Evolutionary conservation across 192 early-diverging fungal species (phyloP).

Genomic region (Piromyces sp.): DNA sequence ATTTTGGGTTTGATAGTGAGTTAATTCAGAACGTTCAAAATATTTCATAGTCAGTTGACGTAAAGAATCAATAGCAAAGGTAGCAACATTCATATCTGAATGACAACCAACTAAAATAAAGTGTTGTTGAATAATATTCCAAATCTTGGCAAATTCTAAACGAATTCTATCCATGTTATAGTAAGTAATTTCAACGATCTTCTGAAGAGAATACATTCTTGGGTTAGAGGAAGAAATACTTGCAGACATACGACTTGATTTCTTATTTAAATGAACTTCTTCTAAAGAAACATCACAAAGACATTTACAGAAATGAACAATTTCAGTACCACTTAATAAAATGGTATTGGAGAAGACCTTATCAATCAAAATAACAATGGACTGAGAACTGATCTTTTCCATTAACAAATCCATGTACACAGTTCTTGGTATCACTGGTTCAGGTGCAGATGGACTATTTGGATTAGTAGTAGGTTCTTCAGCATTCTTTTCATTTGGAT

Average conservation of each 20-base stretch:
- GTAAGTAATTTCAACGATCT: conserved; percentile 3
- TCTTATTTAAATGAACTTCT: conserved; percentile 2
- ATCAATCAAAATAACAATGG: background rate
- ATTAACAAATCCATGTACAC: background rate
- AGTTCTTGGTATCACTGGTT: background rate
- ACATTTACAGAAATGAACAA: conserved; percentile 1
- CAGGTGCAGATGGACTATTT: background rate
- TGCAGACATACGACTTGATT: background rate
- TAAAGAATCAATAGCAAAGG: conserved; percentile 1
- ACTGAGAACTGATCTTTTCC: conserved; percentile 1
- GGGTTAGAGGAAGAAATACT: background rate
- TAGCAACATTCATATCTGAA: background rate
- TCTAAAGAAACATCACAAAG: conserved; percentile 4
- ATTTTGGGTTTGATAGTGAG: conserved; percentile 3
- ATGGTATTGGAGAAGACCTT: background rate
- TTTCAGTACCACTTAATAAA: background rate
- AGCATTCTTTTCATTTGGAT: background rate
- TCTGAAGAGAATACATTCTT: conserved; percentile 6
- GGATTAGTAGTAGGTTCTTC: background rate
- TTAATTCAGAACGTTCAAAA: conserved; percentile 3
- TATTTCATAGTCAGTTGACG: conserved; percentile 2
- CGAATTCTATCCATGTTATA: conserved; percentile 5
- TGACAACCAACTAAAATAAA: background rate
- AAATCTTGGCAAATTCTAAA: background rate
- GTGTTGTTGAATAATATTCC: background rate